Evolutionary conservation across 495 filamentous ascomycete species (phyloP).

Genomic region (Parachaetomium inaequale): DNA sequence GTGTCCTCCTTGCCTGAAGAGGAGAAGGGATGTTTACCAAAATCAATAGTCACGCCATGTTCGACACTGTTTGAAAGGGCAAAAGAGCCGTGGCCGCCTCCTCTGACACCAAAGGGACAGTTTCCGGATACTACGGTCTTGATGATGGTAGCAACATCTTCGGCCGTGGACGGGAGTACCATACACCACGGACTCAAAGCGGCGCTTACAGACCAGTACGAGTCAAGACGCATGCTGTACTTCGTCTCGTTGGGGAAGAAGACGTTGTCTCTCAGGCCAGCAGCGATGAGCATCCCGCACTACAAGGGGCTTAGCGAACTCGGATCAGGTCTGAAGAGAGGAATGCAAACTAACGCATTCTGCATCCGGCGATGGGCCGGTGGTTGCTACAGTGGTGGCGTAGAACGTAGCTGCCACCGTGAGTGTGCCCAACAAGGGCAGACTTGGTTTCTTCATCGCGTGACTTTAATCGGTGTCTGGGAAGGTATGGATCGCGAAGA

Average conservation of each 20-base stretch:
- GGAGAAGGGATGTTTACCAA: neutral
- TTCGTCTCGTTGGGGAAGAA: neutral
- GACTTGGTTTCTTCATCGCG: neutral
- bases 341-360: neutral
- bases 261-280: neutral
- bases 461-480: neutral
- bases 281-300: neutral
- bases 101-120: neutral
- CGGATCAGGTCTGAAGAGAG: neutral
- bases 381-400: neutral
- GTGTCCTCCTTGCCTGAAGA: neutral
- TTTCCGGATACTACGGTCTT: neutral
- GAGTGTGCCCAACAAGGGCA: neutral
- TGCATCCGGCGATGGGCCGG: neutral
- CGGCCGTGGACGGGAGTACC: neutral
- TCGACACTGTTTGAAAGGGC: neutral
- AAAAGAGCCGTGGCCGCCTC: neutral
- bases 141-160: neutral
- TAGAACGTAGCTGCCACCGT: neutral
- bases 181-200: neutral
- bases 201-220: neutral
- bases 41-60: neutral
- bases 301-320: neutral
- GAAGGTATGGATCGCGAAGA: neutral
- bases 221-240: neutral